Conservation (phyloP, 257 asterid species). For the Solanum chiquidenum region DNA sequence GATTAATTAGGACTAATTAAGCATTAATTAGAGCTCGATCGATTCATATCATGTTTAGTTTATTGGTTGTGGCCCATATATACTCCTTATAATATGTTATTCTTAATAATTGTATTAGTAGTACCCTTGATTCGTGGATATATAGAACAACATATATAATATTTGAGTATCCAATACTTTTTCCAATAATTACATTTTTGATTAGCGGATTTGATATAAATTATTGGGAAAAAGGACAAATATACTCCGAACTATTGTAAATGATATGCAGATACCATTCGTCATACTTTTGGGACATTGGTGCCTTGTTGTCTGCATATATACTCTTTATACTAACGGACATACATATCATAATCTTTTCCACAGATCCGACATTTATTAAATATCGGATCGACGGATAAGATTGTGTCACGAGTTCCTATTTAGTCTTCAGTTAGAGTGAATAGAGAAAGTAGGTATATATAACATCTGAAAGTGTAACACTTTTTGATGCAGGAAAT, state of each 20-base stretch:
- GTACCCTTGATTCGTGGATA: not conserved
- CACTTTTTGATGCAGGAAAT: constrained; percentile 29
- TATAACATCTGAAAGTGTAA: not conserved
- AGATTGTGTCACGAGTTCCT: too few species aligned
- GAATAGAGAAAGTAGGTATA: not conserved
- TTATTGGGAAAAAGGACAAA: not conserved
- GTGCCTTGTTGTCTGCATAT: fast-evolving
- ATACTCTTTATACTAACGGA: too few species aligned
- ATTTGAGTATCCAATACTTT: not conserved
- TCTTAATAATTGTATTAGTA: not conserved
- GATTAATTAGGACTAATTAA: not conserved
- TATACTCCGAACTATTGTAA: too few species aligned
- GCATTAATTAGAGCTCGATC: too few species aligned
- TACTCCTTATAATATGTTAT: not conserved
- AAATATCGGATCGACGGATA: too few species aligned
- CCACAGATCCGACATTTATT: too few species aligned
- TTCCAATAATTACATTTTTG: not conserved
- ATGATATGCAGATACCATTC: fast-evolving
- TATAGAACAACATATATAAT: not conserved
- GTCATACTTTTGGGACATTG: too few species aligned
- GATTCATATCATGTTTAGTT: too few species aligned
- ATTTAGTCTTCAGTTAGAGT: not conserved
- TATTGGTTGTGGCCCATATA: not conserved
- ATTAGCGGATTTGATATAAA: not conserved
- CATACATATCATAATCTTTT: too few species aligned